Percentiles rank a stretch among this genome's conserved stretches.
These are phyloP conservation scores for Metschnikowia arizonensis DNA, from an alignment of 805 yeast species.

Conservation along the genomic window DNA sequence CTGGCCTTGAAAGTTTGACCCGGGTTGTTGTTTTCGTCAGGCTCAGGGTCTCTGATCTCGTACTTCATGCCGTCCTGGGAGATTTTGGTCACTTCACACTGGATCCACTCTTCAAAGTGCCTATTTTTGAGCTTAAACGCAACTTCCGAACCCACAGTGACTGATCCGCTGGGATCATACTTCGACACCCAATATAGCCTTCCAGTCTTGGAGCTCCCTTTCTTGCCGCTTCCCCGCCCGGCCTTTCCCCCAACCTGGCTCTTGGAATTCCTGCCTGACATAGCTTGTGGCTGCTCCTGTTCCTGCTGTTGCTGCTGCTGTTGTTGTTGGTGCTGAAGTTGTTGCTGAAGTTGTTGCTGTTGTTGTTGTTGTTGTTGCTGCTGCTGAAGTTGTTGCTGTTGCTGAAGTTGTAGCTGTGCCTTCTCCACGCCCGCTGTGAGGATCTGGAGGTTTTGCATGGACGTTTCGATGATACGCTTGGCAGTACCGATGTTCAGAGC, in stretches of 20 bases:
- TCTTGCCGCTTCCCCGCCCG: slow-evolving; percentile 15
- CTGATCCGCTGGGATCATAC: slow-evolving; percentile 56
- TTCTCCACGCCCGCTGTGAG: slow-evolving; percentile 32
- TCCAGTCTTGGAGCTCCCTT: slow-evolving; percentile 31
- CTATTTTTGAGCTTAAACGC: slow-evolving; percentile 75
- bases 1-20: slow-evolving; percentile 83
- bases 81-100: slow-evolving; percentile 80
- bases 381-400: slow-evolving; percentile 7
- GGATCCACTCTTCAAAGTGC: slow-evolving; percentile 92
- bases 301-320: neutral
- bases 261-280: slow-evolving; percentile 6
- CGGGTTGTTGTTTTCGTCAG: slow-evolving; percentile 86
- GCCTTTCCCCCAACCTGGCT: slow-evolving; percentile 12
- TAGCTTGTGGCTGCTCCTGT: slow-evolving; percentile 6
- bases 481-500: slow-evolving; percentile 55
- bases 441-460: slow-evolving; percentile 44
- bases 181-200: slow-evolving; percentile 49
- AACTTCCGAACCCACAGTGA: slow-evolving; percentile 71
- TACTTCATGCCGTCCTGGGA: slow-evolving; percentile 66
- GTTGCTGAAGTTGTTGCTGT: slow-evolving; percentile 6
- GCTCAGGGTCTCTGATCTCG: slow-evolving; percentile 97
- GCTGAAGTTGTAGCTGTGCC: slow-evolving; percentile 13
- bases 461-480: slow-evolving; percentile 33
- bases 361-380: slow-evolving; percentile 1
- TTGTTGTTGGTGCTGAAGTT: slow-evolving; percentile 7